Evolutionary conservation across 768 basidiomycete genomes (phyloP).

Genomic region (Neoboletus brunneissimus): DNA sequence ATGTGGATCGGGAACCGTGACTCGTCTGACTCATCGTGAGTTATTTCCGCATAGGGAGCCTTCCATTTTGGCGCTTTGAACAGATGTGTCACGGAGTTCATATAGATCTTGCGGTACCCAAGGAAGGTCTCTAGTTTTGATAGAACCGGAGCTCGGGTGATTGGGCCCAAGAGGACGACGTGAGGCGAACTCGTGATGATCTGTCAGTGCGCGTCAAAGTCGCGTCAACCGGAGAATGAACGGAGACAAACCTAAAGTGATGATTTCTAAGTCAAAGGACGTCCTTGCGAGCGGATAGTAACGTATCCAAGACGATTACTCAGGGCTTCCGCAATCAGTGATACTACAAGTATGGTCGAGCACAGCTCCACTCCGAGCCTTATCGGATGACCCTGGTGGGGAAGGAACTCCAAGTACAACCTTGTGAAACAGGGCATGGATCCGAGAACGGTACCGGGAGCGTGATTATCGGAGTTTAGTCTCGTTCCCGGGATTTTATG

Average conservation of each 20-base stretch:
- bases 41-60: conserved; percentile 32
- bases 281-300: not conserved
- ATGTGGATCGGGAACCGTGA: not conserved
- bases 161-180: conserved; percentile 11
- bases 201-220: not conserved
- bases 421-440: not conserved
- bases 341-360: not conserved
- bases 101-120: conserved; percentile 13
- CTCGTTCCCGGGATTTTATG: conserved; percentile 1
- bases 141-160: conserved; percentile 27
- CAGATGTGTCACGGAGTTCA: conserved; percentile 22
- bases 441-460: not conserved
- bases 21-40: conserved; percentile 16
- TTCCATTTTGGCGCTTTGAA: conserved; percentile 31
- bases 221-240: not conserved
- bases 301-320: not conserved
- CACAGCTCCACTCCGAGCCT: not conserved
- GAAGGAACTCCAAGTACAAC: not conserved
- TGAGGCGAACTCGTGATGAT: conserved; percentile 7
- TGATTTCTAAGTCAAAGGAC: not conserved
- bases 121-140: conserved; percentile 20
- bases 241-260: not conserved
- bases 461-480: not conserved
- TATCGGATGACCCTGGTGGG: not conserved
- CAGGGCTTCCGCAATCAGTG: not conserved